phyloP scores from a whole-genome alignment of 2,329 filamentous ascomycete species.

The Fusarium succisae region DNA sequence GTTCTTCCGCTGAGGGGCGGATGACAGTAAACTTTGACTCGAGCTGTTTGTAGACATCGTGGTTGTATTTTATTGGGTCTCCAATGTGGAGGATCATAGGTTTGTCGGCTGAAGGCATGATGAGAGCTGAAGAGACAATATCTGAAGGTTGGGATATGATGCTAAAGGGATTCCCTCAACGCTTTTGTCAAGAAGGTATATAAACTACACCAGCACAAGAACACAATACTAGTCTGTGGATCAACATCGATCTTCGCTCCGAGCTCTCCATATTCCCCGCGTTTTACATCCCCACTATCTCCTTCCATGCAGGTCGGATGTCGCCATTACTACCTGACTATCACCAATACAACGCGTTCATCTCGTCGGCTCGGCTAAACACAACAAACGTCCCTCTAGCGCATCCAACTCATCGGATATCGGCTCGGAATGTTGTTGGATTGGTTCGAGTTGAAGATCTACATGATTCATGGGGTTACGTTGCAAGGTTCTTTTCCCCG shows the following conservation, averaged over 20 bases:
- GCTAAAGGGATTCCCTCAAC: accelerated
- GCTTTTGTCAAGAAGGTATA: neutral
- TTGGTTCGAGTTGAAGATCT: neutral
- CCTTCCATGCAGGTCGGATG: neutral
- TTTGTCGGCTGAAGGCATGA: constrained; percentile 8
- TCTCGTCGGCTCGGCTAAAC: neutral
- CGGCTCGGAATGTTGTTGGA: neutral
- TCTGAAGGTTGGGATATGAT: neutral
- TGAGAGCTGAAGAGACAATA: neutral
- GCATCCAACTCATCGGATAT: neutral
- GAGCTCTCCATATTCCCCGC: neutral
- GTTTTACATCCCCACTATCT: neutral
- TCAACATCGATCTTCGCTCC: neutral
- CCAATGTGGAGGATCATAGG: constrained; percentile 47
- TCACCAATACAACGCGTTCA: neutral
- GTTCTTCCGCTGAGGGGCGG: constrained; percentile 49
- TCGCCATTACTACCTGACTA: neutral
- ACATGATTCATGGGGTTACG: neutral
- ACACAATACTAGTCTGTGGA: accelerated
- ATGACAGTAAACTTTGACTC: constrained; percentile 46
- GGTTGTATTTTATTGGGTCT: constrained; percentile 46
- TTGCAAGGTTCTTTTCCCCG: constrained; percentile 6
- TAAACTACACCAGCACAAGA: neutral
- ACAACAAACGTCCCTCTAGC: neutral
- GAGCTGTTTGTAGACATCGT: constrained; percentile 45